These are phyloP conservation scores for Chrysanthemum makinoi DNA, from an alignment of 129 eudicot genomes.

Conservation along the genomic window DNA sequence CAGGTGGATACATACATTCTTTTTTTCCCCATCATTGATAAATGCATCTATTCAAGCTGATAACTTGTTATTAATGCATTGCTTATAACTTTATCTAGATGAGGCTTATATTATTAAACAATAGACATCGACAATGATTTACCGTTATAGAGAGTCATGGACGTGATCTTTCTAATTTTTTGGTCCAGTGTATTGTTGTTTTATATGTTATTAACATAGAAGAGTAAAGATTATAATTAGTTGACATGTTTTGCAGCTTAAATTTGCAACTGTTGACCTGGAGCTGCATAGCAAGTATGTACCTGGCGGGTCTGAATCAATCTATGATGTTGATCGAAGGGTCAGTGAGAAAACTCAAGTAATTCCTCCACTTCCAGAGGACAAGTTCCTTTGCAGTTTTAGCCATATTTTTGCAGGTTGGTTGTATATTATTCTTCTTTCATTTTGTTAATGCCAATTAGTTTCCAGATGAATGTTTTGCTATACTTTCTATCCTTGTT, in stretches of 20 bases:
- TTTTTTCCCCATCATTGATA: neutral
- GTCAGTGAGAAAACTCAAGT: conserved; percentile 58
- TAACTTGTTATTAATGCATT: neutral
- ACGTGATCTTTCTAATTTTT: conserved; percentile 6
- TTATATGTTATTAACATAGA: neutral
- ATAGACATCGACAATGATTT: neutral
- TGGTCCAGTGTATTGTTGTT: neutral
- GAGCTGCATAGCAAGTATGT: conserved; percentile 79
- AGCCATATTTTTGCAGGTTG: conserved; percentile 44
- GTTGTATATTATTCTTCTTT: conserved; percentile 1
- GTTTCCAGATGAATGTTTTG: neutral
- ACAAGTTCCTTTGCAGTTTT: conserved; percentile 61
- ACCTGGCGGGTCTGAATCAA: conserved; percentile 86
- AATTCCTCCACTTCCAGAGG: conserved; percentile 80
- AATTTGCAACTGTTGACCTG: conserved; percentile 75
- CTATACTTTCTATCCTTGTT: neutral
- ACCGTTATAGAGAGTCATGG: neutral
- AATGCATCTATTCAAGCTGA: neutral
- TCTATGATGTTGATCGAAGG: conserved; percentile 85
- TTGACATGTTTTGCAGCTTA: conserved; percentile 17
- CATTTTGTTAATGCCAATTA: neutral
- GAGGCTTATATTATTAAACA: neutral
- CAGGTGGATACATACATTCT: conserved; percentile 48
- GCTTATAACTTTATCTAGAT: neutral
- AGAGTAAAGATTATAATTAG: neutral